phyloP scores from a whole-genome alignment of 1,284 basidiomycete genomes.

The Bjerkandera adusta region DNA sequence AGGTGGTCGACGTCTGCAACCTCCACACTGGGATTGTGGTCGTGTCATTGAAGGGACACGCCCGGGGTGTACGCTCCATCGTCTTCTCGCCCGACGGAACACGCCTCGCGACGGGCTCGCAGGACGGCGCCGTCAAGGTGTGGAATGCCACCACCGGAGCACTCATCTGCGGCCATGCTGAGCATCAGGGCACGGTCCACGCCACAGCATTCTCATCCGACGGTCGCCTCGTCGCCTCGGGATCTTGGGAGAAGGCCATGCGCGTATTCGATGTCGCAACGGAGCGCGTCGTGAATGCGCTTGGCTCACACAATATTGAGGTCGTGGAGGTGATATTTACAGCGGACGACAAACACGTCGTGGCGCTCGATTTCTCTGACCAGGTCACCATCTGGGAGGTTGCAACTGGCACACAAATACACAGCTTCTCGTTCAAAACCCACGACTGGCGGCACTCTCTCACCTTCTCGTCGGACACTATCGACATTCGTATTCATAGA shows the following conservation, averaged over 20 bases:
- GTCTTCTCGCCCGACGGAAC: constrained; percentile 24
- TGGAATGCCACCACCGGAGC: constrained; percentile 24
- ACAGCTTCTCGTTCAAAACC: no score
- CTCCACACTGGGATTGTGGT: no score
- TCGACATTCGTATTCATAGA: no score
- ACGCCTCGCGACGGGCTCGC: constrained; percentile 22
- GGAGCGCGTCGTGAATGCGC: constrained; percentile 9
- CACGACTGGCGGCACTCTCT: no score
- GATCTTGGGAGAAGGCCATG: constrained; percentile 15
- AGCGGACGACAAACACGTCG: constrained; percentile 16
- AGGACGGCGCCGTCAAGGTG: constrained; percentile 24
- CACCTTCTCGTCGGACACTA: no score
- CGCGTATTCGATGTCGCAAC: constrained; percentile 12
- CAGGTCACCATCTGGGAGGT: no score
- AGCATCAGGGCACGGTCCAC: constrained; percentile 16
- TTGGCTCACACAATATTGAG: constrained; percentile 16
- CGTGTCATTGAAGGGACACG: no score
- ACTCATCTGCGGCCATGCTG: constrained; percentile 28
- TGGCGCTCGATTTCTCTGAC: no score
- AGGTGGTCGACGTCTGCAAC: no score
- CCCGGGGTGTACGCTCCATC: constrained; percentile 15
- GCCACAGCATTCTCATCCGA: constrained; percentile 19
- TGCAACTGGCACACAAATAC: no score
- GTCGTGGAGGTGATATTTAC: constrained; percentile 16
- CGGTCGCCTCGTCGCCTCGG: constrained; percentile 17